A percentile compares a stretch with the other conserved stretches of the same genome.
Evolutionary conservation across 164 flowering plant species (phyloP).

Genomic region (Piper longum): DNA sequence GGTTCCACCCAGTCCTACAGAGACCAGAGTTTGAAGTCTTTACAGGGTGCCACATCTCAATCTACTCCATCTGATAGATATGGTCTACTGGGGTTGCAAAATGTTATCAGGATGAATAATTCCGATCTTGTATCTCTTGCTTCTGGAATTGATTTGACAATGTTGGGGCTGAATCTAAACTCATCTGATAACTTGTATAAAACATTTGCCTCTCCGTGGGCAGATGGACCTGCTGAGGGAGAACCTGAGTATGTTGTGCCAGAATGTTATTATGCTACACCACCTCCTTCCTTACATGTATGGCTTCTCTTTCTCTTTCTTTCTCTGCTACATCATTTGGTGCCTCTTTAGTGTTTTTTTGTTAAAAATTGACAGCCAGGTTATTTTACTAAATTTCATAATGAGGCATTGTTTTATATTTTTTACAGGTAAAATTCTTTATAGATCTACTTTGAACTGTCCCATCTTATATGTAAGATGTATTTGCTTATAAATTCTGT

Average conservation of each 20-base stretch:
- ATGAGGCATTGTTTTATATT: constrained; percentile 65
- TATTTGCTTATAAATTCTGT: background rate
- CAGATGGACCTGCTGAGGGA: constrained; percentile 86
- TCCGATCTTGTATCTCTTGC: constrained; percentile 81
- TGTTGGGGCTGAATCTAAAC: constrained; percentile 84
- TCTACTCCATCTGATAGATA: constrained; percentile 64
- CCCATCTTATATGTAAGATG: background rate
- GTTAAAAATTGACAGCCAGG: constrained; percentile 30
- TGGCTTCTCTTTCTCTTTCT: constrained; percentile 13
- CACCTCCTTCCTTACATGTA: constrained; percentile 68
- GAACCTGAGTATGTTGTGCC: constrained; percentile 83
- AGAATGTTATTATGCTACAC: constrained; percentile 68
- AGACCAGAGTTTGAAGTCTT: constrained; percentile 59
- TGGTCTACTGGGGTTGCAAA: constrained; percentile 79
- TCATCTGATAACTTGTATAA: constrained; percentile 79
- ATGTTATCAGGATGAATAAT: constrained; percentile 76
- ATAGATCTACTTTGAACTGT: background rate
- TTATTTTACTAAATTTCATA: constrained; percentile 55
- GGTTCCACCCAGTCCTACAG: constrained; percentile 55
- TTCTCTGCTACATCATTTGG: background rate
- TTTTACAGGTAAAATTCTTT: constrained; percentile 60
- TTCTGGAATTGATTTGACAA: constrained; percentile 89
- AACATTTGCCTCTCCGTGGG: constrained; percentile 93
- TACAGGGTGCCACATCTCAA: constrained; percentile 23
- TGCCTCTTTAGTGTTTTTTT: constrained; percentile 2